Evolutionary conservation across 345 rosid species (phyloP), one percentile per base, ranked within the genome.

Genomic region (Boechera retrofracta): DNA sequence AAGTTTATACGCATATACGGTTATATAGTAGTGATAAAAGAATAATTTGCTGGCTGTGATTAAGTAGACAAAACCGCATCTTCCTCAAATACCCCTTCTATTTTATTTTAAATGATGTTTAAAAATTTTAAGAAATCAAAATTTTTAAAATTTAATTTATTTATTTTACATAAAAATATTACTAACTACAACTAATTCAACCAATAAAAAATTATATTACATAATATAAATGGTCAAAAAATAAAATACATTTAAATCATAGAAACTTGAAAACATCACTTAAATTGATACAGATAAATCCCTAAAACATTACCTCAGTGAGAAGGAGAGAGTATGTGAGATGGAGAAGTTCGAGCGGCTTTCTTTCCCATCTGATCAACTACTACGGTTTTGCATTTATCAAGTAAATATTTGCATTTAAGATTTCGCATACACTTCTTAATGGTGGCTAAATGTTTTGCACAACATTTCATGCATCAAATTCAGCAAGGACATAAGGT

Each of bases 401-500:
- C 21, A 29, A 24, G 39, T 53, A 42, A 69, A 61, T 55, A 7
- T 29, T 55, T 35, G 33, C 71, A 6, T 64, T 47, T 64, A 47
- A 60, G 62, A 45, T 77, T 71, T 39, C 52, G 66, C 42, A 71
- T 76, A 15, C 4, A 35, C 57, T 58, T 69, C 74, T 39, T 65
- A 55, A 33, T 74, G 41, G 39, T 47, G 66, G 72, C 60, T 66
- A 56, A 7, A 36, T 68, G 45, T 47, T 63, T 47, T 55, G 76
- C 80, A 71, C 76, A 63, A 45, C 32, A 35, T 71, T 71, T 64
- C 60, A 77, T 64, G 76, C 80, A 71, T 77, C 47, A 71, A 71
- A 64, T 70, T 71, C 80, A 77, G 55, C 81, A 63, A 72, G 55
- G 56, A 71, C 73, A 77, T 71, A 56, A 71, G 77, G 81, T 18